phyloP scores from a whole-genome alignment of 495 filamentous ascomycete genomes.

The Annulohypoxylon maeteangense region DNA sequence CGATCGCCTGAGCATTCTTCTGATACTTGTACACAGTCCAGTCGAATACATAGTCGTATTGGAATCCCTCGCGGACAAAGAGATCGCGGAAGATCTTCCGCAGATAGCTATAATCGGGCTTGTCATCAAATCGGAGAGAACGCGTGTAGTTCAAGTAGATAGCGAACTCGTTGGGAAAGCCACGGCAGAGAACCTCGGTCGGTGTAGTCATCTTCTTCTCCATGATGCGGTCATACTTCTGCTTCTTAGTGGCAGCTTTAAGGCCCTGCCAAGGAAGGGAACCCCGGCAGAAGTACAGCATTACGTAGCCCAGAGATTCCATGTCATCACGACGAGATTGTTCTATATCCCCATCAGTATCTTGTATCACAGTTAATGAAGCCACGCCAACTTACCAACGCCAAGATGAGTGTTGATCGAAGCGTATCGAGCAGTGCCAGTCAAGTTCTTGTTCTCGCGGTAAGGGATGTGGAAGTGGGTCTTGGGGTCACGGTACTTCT shows the following conservation, averaged over 20 bases:
- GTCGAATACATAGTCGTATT: constrained; percentile 99
- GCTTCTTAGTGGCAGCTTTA: constrained; percentile 99
- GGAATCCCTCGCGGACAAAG: constrained; percentile 98
- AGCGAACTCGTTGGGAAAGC: constrained; percentile 99
- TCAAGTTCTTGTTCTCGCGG: constrained; percentile 99
- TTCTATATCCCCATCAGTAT: constrained; percentile 66
- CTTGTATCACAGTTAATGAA: neutral
- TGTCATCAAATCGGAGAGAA: constrained; percentile 98
- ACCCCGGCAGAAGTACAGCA: constrained; percentile 99
- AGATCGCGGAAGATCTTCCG: constrained; percentile 99
- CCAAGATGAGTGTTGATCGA: constrained; percentile 99
- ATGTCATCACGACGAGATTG: constrained; percentile 99
- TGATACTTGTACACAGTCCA: constrained; percentile 99
- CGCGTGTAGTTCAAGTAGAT: constrained; percentile 99
- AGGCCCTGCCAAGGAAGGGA: constrained; percentile 99
- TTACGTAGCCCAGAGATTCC: constrained; percentile 99
- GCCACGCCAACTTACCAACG: constrained; percentile 68
- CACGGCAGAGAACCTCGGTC: constrained; percentile 98
- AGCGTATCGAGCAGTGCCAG: constrained; percentile 97
- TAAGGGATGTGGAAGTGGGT: constrained; percentile 99
- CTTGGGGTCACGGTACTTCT: constrained; percentile 99
- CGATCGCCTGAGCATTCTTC: constrained; percentile 95
- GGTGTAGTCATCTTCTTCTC: constrained; percentile 99
- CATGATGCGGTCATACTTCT: constrained; percentile 99
- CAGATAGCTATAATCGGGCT: constrained; percentile 99